Evolutionary conservation across 2,329 filamentous ascomycete species (phyloP).

Genomic region (Ophiostoma angusticollis): DNA sequence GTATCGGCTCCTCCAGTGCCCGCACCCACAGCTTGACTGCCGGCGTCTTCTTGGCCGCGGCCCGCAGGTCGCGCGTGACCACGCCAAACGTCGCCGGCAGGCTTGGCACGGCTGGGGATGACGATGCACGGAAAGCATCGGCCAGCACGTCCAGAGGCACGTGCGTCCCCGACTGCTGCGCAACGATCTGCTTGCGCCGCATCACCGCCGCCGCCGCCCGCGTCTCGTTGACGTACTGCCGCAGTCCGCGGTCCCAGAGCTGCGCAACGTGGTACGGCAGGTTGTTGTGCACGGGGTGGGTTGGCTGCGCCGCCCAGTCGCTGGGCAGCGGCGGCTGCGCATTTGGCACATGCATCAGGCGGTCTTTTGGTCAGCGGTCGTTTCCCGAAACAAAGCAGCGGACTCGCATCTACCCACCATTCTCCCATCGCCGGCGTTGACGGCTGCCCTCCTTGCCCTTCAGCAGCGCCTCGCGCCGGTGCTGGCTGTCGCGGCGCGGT

Average conservation of each 20-base stretch:
- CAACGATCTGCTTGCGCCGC: constrained; percentile 31
- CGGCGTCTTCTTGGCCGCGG: constrained; percentile 66
- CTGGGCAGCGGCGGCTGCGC: constrained; percentile 66
- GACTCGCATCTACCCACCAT: constrained; percentile 45
- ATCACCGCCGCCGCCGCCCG: constrained; percentile 26
- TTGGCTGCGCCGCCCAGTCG: constrained; percentile 76
- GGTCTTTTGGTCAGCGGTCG: too few relatives aligned
- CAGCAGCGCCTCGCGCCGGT: constrained; percentile 58
- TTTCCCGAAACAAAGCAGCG: too few relatives aligned
- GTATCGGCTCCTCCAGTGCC: constrained; percentile 72
- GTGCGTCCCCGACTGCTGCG: constrained; percentile 26
- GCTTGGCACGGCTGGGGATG: not conserved
- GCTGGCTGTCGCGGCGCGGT: constrained; percentile 40
- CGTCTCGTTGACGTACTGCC: constrained; percentile 37
- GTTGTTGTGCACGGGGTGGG: constrained; percentile 57
- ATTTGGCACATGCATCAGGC: constrained; percentile 74
- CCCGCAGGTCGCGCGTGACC: constrained; percentile 68
- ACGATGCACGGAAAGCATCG: too few relatives aligned
- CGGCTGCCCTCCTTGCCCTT: constrained; percentile 87
- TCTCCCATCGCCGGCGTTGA: constrained; percentile 85
- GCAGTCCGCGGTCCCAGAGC: constrained; percentile 58
- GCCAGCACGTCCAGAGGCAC: too few relatives aligned
- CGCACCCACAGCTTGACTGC: constrained; percentile 71
- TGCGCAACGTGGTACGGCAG: constrained; percentile 82
- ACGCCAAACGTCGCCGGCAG: constrained; percentile 24